phyloP scores from a whole-genome alignment of 148 eudicot genomes.

The Talinum fruticosum region DNA sequence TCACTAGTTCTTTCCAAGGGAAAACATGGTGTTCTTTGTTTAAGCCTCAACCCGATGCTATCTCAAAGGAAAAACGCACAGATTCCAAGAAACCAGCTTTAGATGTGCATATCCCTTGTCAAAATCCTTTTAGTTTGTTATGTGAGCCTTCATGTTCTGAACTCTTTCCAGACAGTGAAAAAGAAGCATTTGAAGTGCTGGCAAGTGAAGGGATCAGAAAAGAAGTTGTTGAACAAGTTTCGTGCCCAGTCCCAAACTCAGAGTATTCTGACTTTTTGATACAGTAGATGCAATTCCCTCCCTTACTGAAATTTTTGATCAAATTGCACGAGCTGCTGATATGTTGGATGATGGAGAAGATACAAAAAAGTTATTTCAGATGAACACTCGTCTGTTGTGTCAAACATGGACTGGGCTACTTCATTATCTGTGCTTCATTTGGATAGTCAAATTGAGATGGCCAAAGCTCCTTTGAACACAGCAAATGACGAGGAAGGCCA shows the following conservation, averaged over 20 bases:
- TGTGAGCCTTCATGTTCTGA: conserved; percentile 16
- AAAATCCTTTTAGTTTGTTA: conserved; percentile 17
- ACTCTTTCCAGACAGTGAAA: conserved; percentile 6
- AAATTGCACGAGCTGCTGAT: conserved; percentile 20
- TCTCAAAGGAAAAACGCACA: conserved; percentile 18
- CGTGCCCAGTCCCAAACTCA: conserved; percentile 10
- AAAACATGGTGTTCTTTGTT: conserved; percentile 61
- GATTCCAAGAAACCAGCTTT: conserved; percentile 13
- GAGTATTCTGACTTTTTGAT: background rate
- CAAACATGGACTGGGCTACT: conserved; percentile 25
- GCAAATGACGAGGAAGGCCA: conserved; percentile 2
- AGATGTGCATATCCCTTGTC: conserved; percentile 9
- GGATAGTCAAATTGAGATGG: background rate
- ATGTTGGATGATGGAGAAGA: conserved; percentile 6
- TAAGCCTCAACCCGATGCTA: conserved; percentile 20
- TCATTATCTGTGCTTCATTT: background rate
- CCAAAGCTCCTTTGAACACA: conserved; percentile 14
- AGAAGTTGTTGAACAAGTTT: conserved; percentile 11
- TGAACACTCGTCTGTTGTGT: conserved; percentile 21
- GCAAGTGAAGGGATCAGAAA: background rate
- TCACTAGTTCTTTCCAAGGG: conserved; percentile 19
- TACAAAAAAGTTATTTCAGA: conserved; percentile 3
- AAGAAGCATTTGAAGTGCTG: conserved; percentile 3
- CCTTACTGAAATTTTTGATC: conserved; percentile 14
- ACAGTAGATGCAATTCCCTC: conserved; percentile 1